A percentile compares a stretch with the other conserved stretches of the same genome.
Evolutionary conservation across 257 asterid genomes (phyloP).

Genomic region (Sherardia arvensis): DNA sequence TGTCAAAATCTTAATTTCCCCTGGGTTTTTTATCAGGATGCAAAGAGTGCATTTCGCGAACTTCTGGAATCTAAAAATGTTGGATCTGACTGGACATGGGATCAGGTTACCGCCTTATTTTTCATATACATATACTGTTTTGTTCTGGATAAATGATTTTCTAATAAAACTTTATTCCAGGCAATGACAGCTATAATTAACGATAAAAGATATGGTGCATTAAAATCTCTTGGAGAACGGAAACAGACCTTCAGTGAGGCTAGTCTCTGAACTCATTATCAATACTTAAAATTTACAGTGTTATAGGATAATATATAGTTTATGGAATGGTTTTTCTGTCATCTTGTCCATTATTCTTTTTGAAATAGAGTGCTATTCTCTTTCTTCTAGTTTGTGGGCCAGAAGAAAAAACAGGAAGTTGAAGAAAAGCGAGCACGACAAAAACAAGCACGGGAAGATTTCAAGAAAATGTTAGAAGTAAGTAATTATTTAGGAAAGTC

Average conservation of each 20-base stretch:
- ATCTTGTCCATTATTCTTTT: slow-evolving; percentile 13
- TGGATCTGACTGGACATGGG: slow-evolving; percentile 93
- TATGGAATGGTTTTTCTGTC: slow-evolving; percentile 6
- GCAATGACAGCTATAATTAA: slow-evolving; percentile 83
- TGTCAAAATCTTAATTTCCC: slow-evolving; percentile 7
- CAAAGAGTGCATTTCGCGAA: slow-evolving; percentile 70
- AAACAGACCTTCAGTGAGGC: slow-evolving; percentile 94
- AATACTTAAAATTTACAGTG: slow-evolving; percentile 1
- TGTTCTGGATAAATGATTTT: slow-evolving; percentile 13
- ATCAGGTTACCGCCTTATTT: slow-evolving; percentile 47
- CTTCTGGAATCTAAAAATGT: slow-evolving; percentile 70
- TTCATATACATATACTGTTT: slow-evolving; percentile 10
- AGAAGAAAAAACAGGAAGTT: slow-evolving; percentile 76
- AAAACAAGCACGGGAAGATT: slow-evolving; percentile 79
- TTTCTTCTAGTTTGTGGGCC: slow-evolving; percentile 60
- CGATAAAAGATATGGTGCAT: slow-evolving; percentile 80
- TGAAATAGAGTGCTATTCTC: slow-evolving; percentile 10
- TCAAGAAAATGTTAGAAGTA: slow-evolving; percentile 81
- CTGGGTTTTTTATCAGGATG: slow-evolving; percentile 45
- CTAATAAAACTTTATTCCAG: slow-evolving; percentile 30
- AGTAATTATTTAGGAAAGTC: slow-evolving; percentile 8
- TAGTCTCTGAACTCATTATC: slow-evolving; percentile 14
- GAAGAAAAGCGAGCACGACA: slow-evolving; percentile 77
- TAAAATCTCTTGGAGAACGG: slow-evolving; percentile 76
- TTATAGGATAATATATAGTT: not conserved